These are phyloP conservation scores for Alectoria sarmentosa DNA, from an alignment of 495 filamentous ascomycete genomes.

Conservation along the genomic window DNA sequence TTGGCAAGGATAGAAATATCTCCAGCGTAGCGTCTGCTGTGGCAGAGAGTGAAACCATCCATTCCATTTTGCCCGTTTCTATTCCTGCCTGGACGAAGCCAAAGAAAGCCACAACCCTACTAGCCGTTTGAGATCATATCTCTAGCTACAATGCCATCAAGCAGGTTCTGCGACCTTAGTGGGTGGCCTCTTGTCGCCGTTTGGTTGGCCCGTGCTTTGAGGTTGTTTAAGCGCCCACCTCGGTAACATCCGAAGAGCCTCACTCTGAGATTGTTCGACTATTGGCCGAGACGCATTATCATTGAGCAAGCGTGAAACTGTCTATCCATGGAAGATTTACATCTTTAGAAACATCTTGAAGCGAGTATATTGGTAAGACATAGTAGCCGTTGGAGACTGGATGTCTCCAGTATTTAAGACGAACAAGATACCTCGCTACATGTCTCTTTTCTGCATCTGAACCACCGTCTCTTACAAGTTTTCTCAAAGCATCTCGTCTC, in stretches of 20 bases:
- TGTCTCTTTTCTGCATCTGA: conserved; percentile 19
- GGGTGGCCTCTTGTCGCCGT: conserved; percentile 14
- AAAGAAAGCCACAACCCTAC: conserved; percentile 5
- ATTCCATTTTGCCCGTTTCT: conserved; percentile 13
- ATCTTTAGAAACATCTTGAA: conserved; percentile 23
- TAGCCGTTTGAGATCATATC: neutral
- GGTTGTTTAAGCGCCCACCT: conserved; percentile 22
- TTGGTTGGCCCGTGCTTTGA: conserved; percentile 7
- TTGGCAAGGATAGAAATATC: neutral
- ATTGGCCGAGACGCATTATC: conserved; percentile 22
- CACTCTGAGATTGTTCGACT: conserved; percentile 17
- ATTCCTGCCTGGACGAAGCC: neutral
- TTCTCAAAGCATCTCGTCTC: conserved; percentile 20
- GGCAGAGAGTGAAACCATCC: conserved; percentile 10
- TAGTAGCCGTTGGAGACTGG: neutral
- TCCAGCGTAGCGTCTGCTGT: neutral
- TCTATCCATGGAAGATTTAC: conserved; percentile 11
- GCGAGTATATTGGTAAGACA: conserved; percentile 3
- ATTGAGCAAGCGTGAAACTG: conserved; percentile 22
- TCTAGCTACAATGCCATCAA: conserved; percentile 2
- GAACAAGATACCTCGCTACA: conserved; percentile 16
- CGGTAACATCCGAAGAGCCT: conserved; percentile 26
- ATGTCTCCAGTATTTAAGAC: conserved; percentile 22
- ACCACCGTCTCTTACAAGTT: conserved; percentile 15
- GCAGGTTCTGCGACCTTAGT: conserved; percentile 13